Base-by-base conservation (phyloP, 257 asterid genomes). In the Primulina tabacum region DNA sequence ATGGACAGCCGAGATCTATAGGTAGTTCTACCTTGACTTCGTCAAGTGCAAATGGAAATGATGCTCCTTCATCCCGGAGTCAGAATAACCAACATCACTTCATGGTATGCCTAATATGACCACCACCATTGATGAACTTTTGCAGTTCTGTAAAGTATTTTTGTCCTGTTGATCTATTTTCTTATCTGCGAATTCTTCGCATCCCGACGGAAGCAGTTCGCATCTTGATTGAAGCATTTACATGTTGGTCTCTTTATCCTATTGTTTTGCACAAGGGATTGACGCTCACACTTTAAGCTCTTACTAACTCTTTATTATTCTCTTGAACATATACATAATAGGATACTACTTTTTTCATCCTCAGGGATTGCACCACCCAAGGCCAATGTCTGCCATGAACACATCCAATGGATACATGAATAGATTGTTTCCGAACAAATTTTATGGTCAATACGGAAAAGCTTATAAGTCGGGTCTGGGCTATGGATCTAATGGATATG, bases 361-460 rank as follows among this genome's bases (percentile, higher is more conserved):
- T 59, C 76, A 83, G 84, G 93, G 89, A 52, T 65, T 77, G 76
- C 82, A 80, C 66, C 86, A 83, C 21, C 78, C 82, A 0, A 75
- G 83, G 66, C 84, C 82, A 8, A 68, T 79, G 70, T 64, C 88
- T 55, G 80, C 82, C 7, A 62, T 89, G 69, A 82, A 71, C 75
- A 50, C 81, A 7, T 71, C 86, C 24, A 81, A 33, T 73, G 93
- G 89, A 3, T 87, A 83, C 71, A n/a, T 77, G 4, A 83, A 82
- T 68, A 76, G 85, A 60, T 70, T 85, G 80, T 83, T 83, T 67
- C 85, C 87, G 18, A 86, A 71, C 71, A 87, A 83, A 55, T 64
- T 84, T 38, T 87, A 87, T 59, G 77, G 92, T 50, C 91, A 83
- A 35, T 85, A 79, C 73, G 87, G 86, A 35, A 83, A 70, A 74